A percentile compares a stretch with the other conserved stretches of the same genome.
These are phyloP conservation scores for Pulveroboletus sp. DNA, from an alignment of 768 basidiomycete species.

Conservation along the genomic window DNA sequence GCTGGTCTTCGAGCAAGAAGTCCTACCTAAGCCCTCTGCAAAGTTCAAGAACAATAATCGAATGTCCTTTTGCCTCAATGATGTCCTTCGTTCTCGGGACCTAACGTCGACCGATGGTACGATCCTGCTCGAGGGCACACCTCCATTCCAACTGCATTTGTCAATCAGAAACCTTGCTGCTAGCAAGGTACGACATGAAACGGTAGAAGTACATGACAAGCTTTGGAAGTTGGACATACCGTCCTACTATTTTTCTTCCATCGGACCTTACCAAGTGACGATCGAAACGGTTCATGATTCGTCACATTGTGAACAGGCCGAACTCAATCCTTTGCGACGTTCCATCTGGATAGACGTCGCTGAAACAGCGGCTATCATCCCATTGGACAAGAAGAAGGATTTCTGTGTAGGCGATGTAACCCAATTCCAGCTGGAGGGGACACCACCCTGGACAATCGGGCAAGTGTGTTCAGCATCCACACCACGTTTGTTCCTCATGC, in stretches of 20 bases:
- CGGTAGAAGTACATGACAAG: constrained; percentile 46
- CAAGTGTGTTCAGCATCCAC: constrained; percentile 31
- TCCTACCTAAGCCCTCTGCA: constrained; percentile 77
- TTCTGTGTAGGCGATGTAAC: constrained; percentile 88
- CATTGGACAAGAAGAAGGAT: constrained; percentile 74
- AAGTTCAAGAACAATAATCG: constrained; percentile 67
- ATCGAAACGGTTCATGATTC: constrained; percentile 80
- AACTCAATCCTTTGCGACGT: constrained; percentile 56
- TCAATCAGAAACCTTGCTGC: constrained; percentile 75
- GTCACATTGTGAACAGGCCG: constrained; percentile 75
- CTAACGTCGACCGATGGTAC: constrained; percentile 46
- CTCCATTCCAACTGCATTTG: constrained; percentile 80
- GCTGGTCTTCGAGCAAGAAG: constrained; percentile 82
- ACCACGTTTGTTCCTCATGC: constrained; percentile 3
- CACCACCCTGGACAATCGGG: constrained; percentile 90
- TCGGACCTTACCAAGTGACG: constrained; percentile 77
- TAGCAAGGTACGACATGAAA: constrained; percentile 58
- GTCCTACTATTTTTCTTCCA: constrained; percentile 67
- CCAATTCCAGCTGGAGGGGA: constrained; percentile 93
- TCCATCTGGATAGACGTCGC: constrained; percentile 91
- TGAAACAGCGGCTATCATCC: constrained; percentile 90
- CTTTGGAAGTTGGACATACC: constrained; percentile 75
- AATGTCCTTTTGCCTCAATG: constrained; percentile 74
- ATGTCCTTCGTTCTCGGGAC: constrained; percentile 58
- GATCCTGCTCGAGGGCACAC: constrained; percentile 73